Evolutionary conservation across 2,329 filamentous ascomycete genomes (phyloP).

Genomic region (Xylaria sp.): DNA sequence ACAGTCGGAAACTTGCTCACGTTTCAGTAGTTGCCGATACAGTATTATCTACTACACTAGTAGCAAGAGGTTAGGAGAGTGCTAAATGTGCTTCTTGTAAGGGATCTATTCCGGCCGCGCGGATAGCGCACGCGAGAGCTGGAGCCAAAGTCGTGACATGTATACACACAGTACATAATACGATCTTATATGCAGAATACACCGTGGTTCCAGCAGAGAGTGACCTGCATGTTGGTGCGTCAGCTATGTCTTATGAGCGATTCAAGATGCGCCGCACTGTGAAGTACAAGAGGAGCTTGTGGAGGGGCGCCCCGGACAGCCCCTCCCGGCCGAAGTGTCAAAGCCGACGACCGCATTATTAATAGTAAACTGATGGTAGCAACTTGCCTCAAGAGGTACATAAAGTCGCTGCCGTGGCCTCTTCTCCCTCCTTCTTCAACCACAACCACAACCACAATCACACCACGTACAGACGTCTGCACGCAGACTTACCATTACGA

Average conservation of each 20-base stretch:
- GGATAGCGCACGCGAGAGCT: slow-evolving; percentile 38
- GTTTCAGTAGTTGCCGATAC: slow-evolving; percentile 41
- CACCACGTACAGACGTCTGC: background rate
- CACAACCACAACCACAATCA: background rate
- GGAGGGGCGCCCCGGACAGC: slow-evolving; percentile 11
- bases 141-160: slow-evolving; percentile 37
- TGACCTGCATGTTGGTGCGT: background rate
- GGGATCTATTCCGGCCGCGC: slow-evolving; percentile 3
- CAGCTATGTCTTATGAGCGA: background rate
- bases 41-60: slow-evolving; percentile 1
- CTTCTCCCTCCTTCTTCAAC: slow-evolving; percentile 11
- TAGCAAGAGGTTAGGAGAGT: background rate
- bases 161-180: slow-evolving; percentile 20
- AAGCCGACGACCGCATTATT: slow-evolving; percentile 35
- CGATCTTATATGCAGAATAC: background rate
- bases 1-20: slow-evolving; percentile 41
- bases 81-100: slow-evolving; percentile 4
- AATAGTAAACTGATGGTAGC: slow-evolving; percentile 25
- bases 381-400: slow-evolving; percentile 13
- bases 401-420: slow-evolving; percentile 27
- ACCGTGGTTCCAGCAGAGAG: background rate
- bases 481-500: background rate
- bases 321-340: slow-evolving; percentile 12
- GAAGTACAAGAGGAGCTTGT: slow-evolving; percentile 27
- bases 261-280: slow-evolving; percentile 44